These are phyloP conservation scores for Microbotryum intermedium DNA, from an alignment of 1,284 basidiomycete species.

Conservation along the genomic window DNA sequence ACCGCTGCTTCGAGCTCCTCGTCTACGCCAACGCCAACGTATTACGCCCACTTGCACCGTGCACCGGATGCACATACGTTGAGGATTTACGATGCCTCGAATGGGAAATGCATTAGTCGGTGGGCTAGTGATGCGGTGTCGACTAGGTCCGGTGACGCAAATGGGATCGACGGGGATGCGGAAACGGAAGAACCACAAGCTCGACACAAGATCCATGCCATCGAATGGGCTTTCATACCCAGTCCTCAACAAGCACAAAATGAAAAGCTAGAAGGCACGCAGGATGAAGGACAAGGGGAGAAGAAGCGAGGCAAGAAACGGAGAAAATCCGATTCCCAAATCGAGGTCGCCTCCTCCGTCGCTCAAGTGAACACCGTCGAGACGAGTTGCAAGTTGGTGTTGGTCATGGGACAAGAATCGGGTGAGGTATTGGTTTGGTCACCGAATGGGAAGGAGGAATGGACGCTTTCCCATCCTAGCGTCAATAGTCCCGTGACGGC, in stretches of 20 bases:
- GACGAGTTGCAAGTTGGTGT: constrained; percentile 4
- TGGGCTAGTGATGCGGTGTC: constrained; percentile 20
- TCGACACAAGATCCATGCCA: constrained; percentile 9
- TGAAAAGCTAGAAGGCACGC: background rate
- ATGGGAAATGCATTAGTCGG: constrained; percentile 20
- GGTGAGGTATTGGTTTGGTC: constrained; percentile 24
- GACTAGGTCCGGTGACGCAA: too few relatives aligned
- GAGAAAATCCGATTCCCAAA: constrained; percentile 22
- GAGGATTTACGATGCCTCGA: constrained; percentile 18
- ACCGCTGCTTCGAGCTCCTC: constrained; percentile 7
- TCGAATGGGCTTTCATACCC: constrained; percentile 24
- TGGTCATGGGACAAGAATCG: constrained; percentile 25
- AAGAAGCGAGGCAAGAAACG: constrained; percentile 29
- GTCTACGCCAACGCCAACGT: background rate
- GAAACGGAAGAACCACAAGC: constrained; percentile 2
- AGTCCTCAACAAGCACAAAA: background rate
- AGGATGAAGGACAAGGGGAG: constrained; percentile 2
- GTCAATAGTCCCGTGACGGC: constrained; percentile 23
- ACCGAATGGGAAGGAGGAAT: constrained; percentile 10
- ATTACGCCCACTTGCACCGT: constrained; percentile 23
- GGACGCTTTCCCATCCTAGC: constrained; percentile 18
- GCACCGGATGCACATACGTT: constrained; percentile 28
- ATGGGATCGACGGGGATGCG: background rate
- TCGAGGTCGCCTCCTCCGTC: constrained; percentile 8
- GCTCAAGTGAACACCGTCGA: background rate